phyloP scores from a whole-genome alignment of 352 stramenopile species.

The Pythium monospermum region DNA sequence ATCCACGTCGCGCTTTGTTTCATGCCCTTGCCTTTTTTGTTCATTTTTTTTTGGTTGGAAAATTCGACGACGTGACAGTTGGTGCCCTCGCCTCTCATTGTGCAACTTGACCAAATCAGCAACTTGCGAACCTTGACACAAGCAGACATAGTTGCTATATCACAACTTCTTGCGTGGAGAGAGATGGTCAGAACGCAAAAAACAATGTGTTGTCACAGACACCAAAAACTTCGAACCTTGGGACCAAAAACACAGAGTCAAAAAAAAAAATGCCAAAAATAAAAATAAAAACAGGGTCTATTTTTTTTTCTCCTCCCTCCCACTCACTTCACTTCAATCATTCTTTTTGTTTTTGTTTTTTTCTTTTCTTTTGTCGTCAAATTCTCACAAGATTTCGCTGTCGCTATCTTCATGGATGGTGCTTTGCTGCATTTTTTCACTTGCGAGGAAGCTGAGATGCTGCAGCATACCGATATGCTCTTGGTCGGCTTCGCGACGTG shows the following conservation, averaged over 20 bases:
- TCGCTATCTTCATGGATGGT: slow-evolving; percentile 74
- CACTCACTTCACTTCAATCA: not conserved
- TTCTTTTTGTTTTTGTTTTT: not conserved
- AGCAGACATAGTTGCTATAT: too few relatives aligned
- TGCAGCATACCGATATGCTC: slow-evolving; percentile 87
- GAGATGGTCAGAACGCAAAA: too few relatives aligned
- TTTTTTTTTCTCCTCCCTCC: not conserved
- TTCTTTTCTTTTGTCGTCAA: not conserved
- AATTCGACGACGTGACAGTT: slow-evolving; percentile 4
- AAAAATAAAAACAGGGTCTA: not conserved
- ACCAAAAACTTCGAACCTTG: not conserved
- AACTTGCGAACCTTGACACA: too few relatives aligned
- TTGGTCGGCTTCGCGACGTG: slow-evolving; percentile 67
- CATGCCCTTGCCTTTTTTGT: slow-evolving; percentile 2
- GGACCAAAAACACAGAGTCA: not conserved
- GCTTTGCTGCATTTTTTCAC: slow-evolving; percentile 86
- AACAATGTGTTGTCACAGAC: too few relatives aligned
- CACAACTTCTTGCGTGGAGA: too few relatives aligned
- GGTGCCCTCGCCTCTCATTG: not conserved
- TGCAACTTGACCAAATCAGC: slow-evolving; percentile 1
- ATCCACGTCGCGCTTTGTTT: slow-evolving; percentile 8
- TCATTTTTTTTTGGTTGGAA: too few relatives aligned
- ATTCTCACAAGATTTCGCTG: slow-evolving; percentile 59
- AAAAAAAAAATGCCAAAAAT: slow-evolving; percentile 2
- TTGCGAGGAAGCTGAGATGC: slow-evolving; percentile 81